Evolutionary conservation across 352 stramenopile species (phyloP).

Genomic region (Elongisporangium prolatum): DNA sequence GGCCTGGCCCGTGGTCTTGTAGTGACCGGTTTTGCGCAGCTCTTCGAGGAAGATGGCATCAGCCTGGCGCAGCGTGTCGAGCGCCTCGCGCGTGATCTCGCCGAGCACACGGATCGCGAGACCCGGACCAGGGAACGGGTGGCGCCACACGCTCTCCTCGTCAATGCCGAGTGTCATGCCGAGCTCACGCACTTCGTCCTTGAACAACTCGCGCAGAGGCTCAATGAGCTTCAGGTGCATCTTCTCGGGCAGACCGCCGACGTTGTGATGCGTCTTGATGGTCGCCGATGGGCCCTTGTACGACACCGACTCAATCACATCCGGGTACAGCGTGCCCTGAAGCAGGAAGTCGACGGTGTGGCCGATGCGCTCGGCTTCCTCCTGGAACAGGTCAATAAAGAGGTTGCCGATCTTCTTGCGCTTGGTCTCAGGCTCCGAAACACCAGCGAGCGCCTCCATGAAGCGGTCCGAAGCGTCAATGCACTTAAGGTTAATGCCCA

Average conservation of each 20-base stretch:
- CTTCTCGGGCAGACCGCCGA: conserved; percentile 94
- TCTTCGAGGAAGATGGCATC: conserved; percentile 99
- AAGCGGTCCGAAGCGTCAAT: conserved; percentile 97
- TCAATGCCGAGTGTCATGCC: conserved; percentile 97
- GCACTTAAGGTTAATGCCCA: conserved; percentile 96
- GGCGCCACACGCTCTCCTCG: conserved; percentile 96
- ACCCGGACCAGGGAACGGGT: conserved; percentile 98
- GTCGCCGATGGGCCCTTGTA: conserved; percentile 98
- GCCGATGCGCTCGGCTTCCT: conserved; percentile 79
- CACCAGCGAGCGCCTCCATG: conserved; percentile 88
- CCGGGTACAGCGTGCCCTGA: conserved; percentile 98
- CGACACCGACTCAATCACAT: conserved; percentile 99
- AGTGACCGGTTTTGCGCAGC: conserved; percentile 93
- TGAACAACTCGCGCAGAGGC: conserved; percentile 98
- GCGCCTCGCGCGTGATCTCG: conserved; percentile 91
- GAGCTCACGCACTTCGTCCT: conserved; percentile 98
- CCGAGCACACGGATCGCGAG: conserved; percentile 98
- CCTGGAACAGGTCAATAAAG: conserved; percentile 99
- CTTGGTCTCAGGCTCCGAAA: conserved; percentile 98
- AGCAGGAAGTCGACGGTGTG: conserved; percentile 92
- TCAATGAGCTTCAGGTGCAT: conserved; percentile 99
- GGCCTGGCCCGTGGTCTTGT: conserved; percentile 98
- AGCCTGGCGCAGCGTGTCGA: conserved; percentile 96
- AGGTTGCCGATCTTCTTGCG: conserved; percentile 98
- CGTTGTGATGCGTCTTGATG: conserved; percentile 99